Evolutionary conservation across 495 filamentous ascomycete species (phyloP).

Genomic region (Extremus antarcticus): DNA sequence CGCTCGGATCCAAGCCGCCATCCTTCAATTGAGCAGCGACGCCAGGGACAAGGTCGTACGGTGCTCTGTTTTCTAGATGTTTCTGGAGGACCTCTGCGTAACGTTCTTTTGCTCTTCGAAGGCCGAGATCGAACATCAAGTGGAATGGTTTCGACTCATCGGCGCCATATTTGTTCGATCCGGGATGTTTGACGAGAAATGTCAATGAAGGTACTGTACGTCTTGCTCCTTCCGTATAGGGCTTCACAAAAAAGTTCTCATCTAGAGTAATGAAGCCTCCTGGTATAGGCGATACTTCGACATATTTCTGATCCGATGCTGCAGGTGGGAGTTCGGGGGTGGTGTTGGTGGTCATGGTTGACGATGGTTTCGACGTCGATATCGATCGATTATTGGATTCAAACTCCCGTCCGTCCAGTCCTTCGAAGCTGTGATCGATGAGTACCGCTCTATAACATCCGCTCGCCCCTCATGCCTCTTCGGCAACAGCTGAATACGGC

Average conservation of each 20-base stretch:
- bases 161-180: slow-evolving; percentile 1
- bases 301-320: slow-evolving; percentile 21
- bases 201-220: slow-evolving; percentile 27
- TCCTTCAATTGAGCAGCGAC: slow-evolving; percentile 28
- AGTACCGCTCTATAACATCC: neutral
- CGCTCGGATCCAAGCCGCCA: slow-evolving; percentile 23
- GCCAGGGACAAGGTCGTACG: slow-evolving; percentile 31
- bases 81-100: slow-evolving; percentile 32
- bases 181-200: slow-evolving; percentile 29
- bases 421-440: neutral
- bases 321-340: slow-evolving; percentile 19
- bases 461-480: neutral
- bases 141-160: slow-evolving; percentile 12
- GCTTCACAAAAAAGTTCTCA: slow-evolving; percentile 27
- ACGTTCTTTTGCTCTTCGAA: slow-evolving; percentile 31
- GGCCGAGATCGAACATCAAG: slow-evolving; percentile 42
- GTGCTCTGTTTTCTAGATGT: slow-evolving; percentile 33
- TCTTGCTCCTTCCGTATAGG: slow-evolving; percentile 21
- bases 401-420: no score
- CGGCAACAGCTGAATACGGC: neutral
- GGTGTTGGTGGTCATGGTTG: neutral
- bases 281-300: slow-evolving; percentile 27
- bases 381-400: neutral
- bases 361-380: neutral
- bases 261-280: slow-evolving; percentile 29